Evolutionary conservation across 495 filamentous ascomycete species (phyloP).

Genomic region (Xylaria sp.): DNA sequence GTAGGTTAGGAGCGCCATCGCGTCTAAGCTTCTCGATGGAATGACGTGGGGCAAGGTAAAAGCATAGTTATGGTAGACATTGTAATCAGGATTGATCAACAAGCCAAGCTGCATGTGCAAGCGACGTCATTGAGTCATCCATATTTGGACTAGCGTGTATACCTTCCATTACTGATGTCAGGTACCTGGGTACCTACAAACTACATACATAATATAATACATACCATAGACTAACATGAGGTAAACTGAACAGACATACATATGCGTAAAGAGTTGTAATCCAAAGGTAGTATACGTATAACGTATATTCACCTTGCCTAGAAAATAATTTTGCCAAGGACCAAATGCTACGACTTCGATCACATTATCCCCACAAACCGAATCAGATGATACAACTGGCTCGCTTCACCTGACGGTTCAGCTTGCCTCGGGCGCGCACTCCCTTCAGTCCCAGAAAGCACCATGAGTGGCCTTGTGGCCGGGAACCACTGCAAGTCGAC

Average conservation of each 20-base stretch:
- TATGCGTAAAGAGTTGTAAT: too few relatives aligned
- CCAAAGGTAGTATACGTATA: too few relatives aligned
- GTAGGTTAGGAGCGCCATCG: neutral
- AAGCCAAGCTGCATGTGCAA: neutral
- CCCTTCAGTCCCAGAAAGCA: neutral
- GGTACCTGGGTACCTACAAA: too few relatives aligned
- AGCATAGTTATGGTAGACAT: too few relatives aligned
- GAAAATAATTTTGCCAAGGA: too few relatives aligned
- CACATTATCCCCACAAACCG: neutral
- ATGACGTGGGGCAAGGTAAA: constrained; percentile 19
- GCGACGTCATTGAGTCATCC: constrained; percentile 19
- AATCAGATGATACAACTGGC: neutral
- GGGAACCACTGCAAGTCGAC: neutral
- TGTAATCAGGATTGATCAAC: neutral
- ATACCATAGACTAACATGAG: too few relatives aligned
- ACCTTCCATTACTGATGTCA: too few relatives aligned
- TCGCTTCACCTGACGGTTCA: neutral
- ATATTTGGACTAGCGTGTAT: too few relatives aligned
- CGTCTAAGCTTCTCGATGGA: neutral
- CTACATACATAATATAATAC: too few relatives aligned
- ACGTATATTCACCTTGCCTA: too few relatives aligned
- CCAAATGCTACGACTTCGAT: too few relatives aligned
- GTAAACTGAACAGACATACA: too few relatives aligned
- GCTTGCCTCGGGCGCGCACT: neutral
- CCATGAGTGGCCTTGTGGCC: constrained; percentile 32